These are phyloP conservation scores for Rhizophagus clarus DNA, from an alignment of 192 early-diverging fungal genomes.

Conservation along the genomic window DNA sequence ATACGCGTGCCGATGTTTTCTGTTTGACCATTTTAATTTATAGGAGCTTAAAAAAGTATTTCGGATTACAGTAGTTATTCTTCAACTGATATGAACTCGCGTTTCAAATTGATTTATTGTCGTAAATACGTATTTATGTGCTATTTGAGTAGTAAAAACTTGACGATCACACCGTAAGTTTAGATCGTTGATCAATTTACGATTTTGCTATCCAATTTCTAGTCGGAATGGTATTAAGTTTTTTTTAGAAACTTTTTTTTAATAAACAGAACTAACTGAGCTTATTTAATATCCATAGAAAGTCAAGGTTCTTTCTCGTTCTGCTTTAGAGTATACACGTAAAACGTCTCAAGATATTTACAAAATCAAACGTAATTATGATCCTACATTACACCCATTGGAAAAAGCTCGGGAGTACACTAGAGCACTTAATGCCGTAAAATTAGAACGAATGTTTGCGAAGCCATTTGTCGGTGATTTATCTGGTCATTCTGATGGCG, in stretches of 20 bases:
- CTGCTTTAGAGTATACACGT: slow-evolving; percentile 75
- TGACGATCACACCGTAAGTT: too few relatives aligned
- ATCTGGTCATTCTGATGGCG: slow-evolving; percentile 91
- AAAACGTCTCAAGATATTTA: slow-evolving; percentile 86
- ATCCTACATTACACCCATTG: slow-evolving; percentile 90
- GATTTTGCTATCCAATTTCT: too few relatives aligned
- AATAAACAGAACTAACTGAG: too few relatives aligned
- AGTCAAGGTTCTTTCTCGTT: slow-evolving; percentile 91
- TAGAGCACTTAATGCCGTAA: slow-evolving; percentile 90
- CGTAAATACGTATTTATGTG: too few relatives aligned
- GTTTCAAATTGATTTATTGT: too few relatives aligned
- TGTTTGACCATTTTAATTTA: background rate
- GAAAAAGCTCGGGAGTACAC: slow-evolving; percentile 95
- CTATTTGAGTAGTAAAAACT: too few relatives aligned
- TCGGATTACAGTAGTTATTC: too few relatives aligned
- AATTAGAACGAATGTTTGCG: slow-evolving; percentile 94
- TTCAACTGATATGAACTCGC: too few relatives aligned
- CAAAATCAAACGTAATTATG: slow-evolving; percentile 84
- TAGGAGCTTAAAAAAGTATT: background rate
- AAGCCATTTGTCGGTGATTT: slow-evolving; percentile 95
- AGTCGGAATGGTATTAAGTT: too few relatives aligned
- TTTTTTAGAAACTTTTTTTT: too few relatives aligned
- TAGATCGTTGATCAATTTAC: too few relatives aligned
- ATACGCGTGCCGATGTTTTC: background rate
- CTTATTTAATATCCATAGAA: slow-evolving; percentile 62